Evolutionary conservation across 2,329 filamentous ascomycete species (phyloP).

Genomic region (Westerdykella ornata): DNA sequence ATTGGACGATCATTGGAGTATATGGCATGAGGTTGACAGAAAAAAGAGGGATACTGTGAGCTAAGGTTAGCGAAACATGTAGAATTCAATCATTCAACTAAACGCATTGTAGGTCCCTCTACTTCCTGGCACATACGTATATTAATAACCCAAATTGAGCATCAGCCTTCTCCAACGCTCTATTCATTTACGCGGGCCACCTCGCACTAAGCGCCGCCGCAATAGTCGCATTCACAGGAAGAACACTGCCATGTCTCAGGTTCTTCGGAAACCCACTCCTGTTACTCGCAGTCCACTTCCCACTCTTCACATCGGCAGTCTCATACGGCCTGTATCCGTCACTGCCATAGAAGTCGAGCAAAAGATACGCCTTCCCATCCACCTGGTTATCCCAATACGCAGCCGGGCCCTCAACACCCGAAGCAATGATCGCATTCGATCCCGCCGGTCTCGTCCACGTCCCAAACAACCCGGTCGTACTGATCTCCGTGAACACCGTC

Average conservation of each 20-base stretch:
- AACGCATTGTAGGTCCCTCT: too few relatives aligned
- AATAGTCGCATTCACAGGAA: conserved; percentile 43
- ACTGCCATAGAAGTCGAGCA: conserved; percentile 38
- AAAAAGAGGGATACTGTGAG: too few relatives aligned
- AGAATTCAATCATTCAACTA: too few relatives aligned
- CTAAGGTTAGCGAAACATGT: too few relatives aligned
- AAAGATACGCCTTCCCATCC: conserved; percentile 37
- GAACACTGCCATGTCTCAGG: conserved; percentile 48
- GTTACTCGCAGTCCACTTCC: conserved; percentile 45
- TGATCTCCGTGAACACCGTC: conserved; percentile 48
- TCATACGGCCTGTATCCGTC: conserved; percentile 50
- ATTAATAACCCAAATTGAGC: neutral
- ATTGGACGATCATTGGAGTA: too few relatives aligned
- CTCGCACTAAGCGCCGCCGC: conserved; percentile 38
- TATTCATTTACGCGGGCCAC: conserved; percentile 11
- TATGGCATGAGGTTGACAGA: too few relatives aligned
- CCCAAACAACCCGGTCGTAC: conserved; percentile 46
- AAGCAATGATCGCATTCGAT: conserved; percentile 36
- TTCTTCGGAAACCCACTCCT: conserved; percentile 42
- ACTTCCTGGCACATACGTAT: too few relatives aligned
- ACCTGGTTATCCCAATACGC: conserved; percentile 32
- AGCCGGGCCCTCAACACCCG: conserved; percentile 28
- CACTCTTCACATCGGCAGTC: conserved; percentile 40
- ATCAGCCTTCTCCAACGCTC: neutral
- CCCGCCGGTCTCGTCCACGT: conserved; percentile 48